Base-by-base conservation (phyloP, 2,329 filamentous ascomycete genomes). In the Cladosporium velox region DNA sequence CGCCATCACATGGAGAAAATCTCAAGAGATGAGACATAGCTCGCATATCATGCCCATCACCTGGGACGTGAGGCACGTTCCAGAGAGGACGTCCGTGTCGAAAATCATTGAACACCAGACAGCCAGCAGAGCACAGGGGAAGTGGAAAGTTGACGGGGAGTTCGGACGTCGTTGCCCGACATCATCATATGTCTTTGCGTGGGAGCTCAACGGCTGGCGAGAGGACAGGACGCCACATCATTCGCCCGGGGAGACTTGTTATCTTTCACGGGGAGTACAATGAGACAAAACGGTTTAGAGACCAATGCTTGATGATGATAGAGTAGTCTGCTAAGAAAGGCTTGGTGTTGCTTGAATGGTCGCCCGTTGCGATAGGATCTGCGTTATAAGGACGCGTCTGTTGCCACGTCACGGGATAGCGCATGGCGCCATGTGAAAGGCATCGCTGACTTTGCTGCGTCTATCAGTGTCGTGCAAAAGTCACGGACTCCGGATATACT, bases 261-360 rank as follows among this genome's bases (percentile, higher is more conserved):
- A 55, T 55, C 52, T 55, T 30, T 32, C 8, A 11, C 10, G 34
- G 6, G 52, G 52, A 34, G 28, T 12, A 21, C 24, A 32, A 30
- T 57, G 61, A 64, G 61, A 64, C 61, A 55, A 30, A 32, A 15
- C 21, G 32, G 24, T 49, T n/a, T 35, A 5, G n/a, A 47, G 34
- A 26, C 11, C 35, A 30, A 24, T 57, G 61, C 61, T 64, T 64
- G 51, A 57, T 55, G 51, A 12, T 30, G n/a, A 57, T 64, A 64
- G 44, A 41, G 61, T 57, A 52, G 18, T 21, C 24, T 57, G 35
- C 61, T 49, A 64, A 64, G 35, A 21, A 57, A 64, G 51, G 34
- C 61, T 64, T 64, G 61, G 51, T 64, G 51, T 57, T 47, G 61
- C 61, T 64, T 64, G 41, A 24, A 11, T n/a, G 61, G 51, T n/a